These are phyloP conservation scores for Syzygium malaccense DNA, from an alignment of 441 rosid species.

Conservation along the genomic window DNA sequence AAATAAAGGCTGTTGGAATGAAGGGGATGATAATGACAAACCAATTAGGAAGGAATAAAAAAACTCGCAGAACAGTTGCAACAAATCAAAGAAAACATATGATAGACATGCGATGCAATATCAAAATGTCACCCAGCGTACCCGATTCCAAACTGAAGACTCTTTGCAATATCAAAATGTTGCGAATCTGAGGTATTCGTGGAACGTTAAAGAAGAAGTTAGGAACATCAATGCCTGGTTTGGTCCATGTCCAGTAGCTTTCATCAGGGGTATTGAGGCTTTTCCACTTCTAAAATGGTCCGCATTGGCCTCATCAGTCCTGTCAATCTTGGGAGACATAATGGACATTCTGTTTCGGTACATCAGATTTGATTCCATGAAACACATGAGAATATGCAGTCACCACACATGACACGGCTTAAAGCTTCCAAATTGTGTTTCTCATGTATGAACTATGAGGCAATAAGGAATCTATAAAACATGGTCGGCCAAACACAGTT, in stretches of 20 bases:
- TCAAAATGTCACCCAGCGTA: not conserved
- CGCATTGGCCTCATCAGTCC: not conserved
- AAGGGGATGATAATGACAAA: not conserved
- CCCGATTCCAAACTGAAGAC: not conserved
- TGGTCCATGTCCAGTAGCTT: not conserved
- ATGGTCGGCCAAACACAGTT: too few relatives aligned
- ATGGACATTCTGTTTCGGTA: not conserved
- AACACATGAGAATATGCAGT: not conserved
- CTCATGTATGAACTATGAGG: not conserved
- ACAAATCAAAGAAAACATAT: not conserved
- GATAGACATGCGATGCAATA: not conserved
- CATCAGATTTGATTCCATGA: not conserved
- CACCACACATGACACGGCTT: not conserved
- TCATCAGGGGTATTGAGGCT: not conserved
- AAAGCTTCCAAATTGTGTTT: not conserved
- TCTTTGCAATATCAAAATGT: not conserved
- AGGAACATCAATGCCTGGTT: not conserved
- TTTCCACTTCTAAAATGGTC: rapidly evolving
- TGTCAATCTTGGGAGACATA: not conserved
- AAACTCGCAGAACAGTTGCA: rapidly evolving
- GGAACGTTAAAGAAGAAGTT: rapidly evolving
- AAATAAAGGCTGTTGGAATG: too few relatives aligned
- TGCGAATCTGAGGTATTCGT: not conserved
- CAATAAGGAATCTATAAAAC: too few relatives aligned
- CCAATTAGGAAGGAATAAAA: not conserved